Conservation (phyloP, 1,139 yeast genomes). For the Suhomyces yuchorum region DNA sequence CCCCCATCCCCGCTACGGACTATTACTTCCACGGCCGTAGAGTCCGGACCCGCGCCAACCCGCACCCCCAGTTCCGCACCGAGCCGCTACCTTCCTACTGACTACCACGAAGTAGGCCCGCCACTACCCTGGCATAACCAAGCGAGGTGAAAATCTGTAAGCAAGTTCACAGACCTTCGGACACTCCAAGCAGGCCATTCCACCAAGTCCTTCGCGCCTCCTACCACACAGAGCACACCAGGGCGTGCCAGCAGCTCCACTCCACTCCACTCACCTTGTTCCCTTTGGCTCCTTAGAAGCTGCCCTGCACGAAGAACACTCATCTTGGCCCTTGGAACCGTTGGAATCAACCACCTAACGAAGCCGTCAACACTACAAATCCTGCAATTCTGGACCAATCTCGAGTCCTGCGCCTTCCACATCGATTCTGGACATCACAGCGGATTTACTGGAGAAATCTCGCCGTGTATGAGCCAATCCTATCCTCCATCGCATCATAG, state of each 20-base stretch:
- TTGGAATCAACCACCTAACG: background rate
- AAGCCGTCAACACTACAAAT: too few species aligned
- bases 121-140: constrained; percentile 5
- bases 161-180: constrained; percentile 1
- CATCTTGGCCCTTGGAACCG: background rate
- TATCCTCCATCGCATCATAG: constrained; percentile 1
- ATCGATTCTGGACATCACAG: background rate
- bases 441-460: constrained; percentile 4
- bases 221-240: background rate
- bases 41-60: background rate
- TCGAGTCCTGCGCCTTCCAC: background rate
- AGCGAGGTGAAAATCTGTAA: constrained; percentile 6
- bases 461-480: background rate
- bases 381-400: too few species aligned
- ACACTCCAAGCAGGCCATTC: background rate
- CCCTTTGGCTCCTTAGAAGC: background rate
- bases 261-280: background rate
- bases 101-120: background rate
- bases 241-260: background rate
- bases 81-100: background rate
- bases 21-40: background rate
- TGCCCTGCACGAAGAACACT: background rate
- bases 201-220: background rate
- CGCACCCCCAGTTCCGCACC: background rate
- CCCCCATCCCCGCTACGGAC: background rate